These are phyloP conservation scores for Cryptococcus sp. DNA, from an alignment of 1,284 basidiomycete genomes.

Conservation along the genomic window DNA sequence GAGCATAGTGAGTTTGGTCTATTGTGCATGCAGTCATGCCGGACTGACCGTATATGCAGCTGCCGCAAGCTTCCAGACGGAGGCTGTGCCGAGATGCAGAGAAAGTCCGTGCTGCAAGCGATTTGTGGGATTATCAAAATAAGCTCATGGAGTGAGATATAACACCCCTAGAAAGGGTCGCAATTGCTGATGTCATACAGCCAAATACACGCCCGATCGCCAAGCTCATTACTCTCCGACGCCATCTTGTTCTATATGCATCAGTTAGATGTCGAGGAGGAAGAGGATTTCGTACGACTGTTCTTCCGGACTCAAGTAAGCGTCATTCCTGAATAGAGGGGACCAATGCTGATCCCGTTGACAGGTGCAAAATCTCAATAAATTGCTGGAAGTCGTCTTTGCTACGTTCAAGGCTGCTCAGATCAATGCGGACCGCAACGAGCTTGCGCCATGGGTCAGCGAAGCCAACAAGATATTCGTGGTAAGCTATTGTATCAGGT, in stretches of 20 bases:
- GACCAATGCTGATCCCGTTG: background rate
- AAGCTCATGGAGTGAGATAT: conserved; percentile 49
- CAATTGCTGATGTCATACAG: conserved; percentile 15
- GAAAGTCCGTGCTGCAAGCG: conserved; percentile 76
- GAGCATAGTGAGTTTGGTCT: conserved; percentile 60
- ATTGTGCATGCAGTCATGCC: background rate
- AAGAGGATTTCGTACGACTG: conserved; percentile 75
- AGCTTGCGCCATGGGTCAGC: conserved; percentile 59
- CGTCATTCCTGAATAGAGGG: background rate
- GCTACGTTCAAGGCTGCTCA: conserved; percentile 32
- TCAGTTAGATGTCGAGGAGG: conserved; percentile 49
- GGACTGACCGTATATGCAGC: conserved; percentile 56
- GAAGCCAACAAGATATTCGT: conserved; percentile 74
- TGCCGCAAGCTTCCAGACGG: conserved; percentile 76
- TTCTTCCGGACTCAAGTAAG: conserved; percentile 78
- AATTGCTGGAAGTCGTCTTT: conserved; percentile 47
- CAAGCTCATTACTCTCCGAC: conserved; percentile 51
- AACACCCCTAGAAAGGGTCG: background rate
- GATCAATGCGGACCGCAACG: conserved; percentile 27
- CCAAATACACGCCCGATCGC: conserved; percentile 34
- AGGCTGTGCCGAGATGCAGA: conserved; percentile 82
- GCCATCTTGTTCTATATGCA: conserved; percentile 50
- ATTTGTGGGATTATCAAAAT: conserved; percentile 83
- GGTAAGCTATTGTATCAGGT: conserved; percentile 56
- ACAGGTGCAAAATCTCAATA: conserved; percentile 42